Evolutionary conservation across 2,329 filamentous ascomycete species (phyloP).

Genomic region (Curvularia lunata): DNA sequence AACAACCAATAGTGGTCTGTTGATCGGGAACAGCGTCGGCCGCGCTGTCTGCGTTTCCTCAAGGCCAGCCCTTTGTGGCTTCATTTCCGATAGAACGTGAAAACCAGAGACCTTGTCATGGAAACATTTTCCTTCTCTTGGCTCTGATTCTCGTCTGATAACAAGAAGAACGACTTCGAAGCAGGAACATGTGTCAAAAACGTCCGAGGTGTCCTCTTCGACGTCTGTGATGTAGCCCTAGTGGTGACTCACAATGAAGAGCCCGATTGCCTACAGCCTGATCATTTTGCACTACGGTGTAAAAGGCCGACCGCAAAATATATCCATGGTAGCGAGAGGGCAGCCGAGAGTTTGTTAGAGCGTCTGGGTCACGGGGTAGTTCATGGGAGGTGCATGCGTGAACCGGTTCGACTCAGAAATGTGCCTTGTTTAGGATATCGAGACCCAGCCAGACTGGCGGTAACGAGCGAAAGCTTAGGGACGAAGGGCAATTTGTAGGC

Average conservation of each 20-base stretch:
- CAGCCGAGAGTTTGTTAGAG: slow-evolving; percentile 13
- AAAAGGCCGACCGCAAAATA: slow-evolving; percentile 1
- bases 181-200: slow-evolving; percentile 30
- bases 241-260: slow-evolving; percentile 27
- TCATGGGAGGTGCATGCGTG: slow-evolving; percentile 1
- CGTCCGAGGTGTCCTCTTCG: slow-evolving; percentile 15
- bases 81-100: slow-evolving; percentile 4
- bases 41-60: slow-evolving; percentile 15
- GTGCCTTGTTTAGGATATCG: slow-evolving; percentile 22
- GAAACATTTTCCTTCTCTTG: not conserved
- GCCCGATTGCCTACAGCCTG: slow-evolving; percentile 26
- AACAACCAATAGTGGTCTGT: no score
- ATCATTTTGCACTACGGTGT: not conserved
- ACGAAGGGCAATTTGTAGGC: slow-evolving; percentile 1
- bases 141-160: no score
- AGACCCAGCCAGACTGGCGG: slow-evolving; percentile 25
- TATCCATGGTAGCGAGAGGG: slow-evolving; percentile 11
- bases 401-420: slow-evolving; percentile 19
- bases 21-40: slow-evolving; percentile 1
- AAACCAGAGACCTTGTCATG: no score
- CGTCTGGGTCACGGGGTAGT: slow-evolving; percentile 13
- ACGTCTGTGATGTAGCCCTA: slow-evolving; percentile 28
- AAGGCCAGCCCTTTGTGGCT: slow-evolving; percentile 21
- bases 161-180: slow-evolving; percentile 26
- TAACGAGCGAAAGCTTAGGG: slow-evolving; percentile 14